phyloP scores from a whole-genome alignment of 1,284 basidiomycete genomes.

The Heliocybe sulcata region DNA sequence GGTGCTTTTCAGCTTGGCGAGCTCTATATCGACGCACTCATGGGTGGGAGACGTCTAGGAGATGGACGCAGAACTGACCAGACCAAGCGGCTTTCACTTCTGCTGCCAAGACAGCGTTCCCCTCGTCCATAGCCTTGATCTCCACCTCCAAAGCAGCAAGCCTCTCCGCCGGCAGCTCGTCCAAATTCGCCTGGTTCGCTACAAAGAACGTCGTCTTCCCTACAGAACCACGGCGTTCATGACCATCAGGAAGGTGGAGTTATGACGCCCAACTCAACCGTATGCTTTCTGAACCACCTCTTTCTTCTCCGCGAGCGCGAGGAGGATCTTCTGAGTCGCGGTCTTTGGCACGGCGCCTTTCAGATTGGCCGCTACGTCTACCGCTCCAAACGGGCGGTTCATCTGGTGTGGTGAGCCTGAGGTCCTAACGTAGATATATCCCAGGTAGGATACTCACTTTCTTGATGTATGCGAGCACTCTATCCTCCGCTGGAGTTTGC shows the following conservation, averaged over 20 bases:
- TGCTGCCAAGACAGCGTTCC: conserved; percentile 43
- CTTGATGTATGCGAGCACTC: conserved; percentile 67
- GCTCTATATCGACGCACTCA: no score
- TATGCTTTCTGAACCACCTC: conserved; percentile 71
- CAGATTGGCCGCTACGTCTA: conserved; percentile 82
- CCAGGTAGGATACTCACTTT: conserved; percentile 44
- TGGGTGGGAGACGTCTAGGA: no score
- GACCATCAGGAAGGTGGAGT: no score
- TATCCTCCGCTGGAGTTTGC: conserved; percentile 51
- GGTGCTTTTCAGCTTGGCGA: conserved; percentile 49
- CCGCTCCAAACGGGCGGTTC: conserved; percentile 74
- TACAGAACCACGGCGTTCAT: no score
- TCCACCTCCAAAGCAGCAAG: conserved; percentile 51
- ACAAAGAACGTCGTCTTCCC: conserved; percentile 84
- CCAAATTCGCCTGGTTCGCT: conserved; percentile 62
- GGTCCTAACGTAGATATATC: no score
- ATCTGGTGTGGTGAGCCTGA: conserved; percentile 45
- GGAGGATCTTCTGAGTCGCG: conserved; percentile 75
- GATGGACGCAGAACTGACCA: no score
- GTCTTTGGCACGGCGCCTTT: conserved; percentile 81
- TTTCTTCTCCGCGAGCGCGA: conserved; percentile 70
- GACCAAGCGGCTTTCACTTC: conserved; percentile 42
- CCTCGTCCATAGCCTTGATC: conserved; percentile 48
- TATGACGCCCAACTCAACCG: no score
- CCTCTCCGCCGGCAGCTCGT: conserved; percentile 50